Base-by-base conservation (phyloP, 2,329 filamentous ascomycete genomes). In the Cryoendolithus antarcticus region DNA sequence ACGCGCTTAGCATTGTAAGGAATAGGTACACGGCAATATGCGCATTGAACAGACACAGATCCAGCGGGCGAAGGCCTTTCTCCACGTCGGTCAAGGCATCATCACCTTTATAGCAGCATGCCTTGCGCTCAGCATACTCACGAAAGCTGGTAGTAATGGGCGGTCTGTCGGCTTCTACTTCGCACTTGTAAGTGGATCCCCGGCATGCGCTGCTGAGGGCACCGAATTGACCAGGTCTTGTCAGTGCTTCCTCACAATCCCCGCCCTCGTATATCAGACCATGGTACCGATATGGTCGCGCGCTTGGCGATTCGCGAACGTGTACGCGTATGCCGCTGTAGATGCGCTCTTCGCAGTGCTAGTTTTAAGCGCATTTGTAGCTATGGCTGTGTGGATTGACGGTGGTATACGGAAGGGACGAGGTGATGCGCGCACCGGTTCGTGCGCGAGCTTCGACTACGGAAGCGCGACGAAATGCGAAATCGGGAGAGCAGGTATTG, bases 201-300 rank as follows among this genome's bases (percentile, higher is more conserved):
- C 24, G 6, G 15, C 8, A 34, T 15, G 12, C 13, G 32, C 3
- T 13, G 12, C 21, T 32, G 39, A 28, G 9, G 13, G n/a, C 7
- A 12, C 24, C 38, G 40, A 38, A 38, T 34, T 13, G 6, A 9
- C 8, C 44, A 34, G 3, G 19, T 4, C 6, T 6, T 21, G 19
- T 6, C 45, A 77, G 74, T 77, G 74, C 54, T 77, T 73, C 64
- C 55, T 77, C 45, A 70, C 67, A 32, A 63, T 74, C 32, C 74
- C 74, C 9, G 70, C 69, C 21, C 60, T 77, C 29, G 62, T 77
- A 41, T 79, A 77, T 54, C 69, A 75, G 39, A 64, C 69, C 34
- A 73, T 73, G 54, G 70, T 75, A 3, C 74, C 75, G 4, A 71
- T 75, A 61, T 78, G 72, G 69, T 66, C 67, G 15, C 70, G 74